phyloP scores from a whole-genome alignment of 176 grass and related monocot genomes.

The Bromus sterilis region DNA sequence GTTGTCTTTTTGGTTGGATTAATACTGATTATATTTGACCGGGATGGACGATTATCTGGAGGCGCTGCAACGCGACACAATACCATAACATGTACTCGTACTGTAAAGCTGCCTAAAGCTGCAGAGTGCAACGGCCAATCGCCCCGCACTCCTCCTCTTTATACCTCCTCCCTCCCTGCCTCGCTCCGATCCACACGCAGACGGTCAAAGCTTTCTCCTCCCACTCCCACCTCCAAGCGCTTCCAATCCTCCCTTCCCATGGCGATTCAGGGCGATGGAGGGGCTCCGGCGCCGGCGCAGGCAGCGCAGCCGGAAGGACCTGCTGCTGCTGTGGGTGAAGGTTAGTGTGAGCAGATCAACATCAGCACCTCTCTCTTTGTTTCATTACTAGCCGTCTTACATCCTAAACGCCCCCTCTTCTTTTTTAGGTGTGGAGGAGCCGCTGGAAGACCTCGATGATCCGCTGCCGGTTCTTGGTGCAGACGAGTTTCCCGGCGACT shows the following conservation, averaged over 20 bases:
- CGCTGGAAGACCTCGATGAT: not conserved
- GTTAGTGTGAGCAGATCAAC: not conserved
- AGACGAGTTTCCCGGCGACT: not conserved
- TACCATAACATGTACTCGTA: no score
- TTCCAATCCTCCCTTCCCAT: not conserved
- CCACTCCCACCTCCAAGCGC: not conserved
- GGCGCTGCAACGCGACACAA: no score
- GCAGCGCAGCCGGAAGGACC: not conserved
- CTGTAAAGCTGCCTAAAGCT: no score
- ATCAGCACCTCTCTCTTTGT: not conserved
- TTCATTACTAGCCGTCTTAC: not conserved
- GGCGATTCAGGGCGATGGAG: not conserved
- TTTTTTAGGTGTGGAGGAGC: not conserved
- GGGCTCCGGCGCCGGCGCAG: no score
- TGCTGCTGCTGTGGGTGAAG: not conserved
- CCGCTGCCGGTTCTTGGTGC: not conserved
- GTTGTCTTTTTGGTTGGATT: no score
- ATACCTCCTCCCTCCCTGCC: not conserved
- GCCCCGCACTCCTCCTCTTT: not conserved
- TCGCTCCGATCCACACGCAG: not conserved
- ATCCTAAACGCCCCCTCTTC: not conserved
- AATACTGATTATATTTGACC: no score
- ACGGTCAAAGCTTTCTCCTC: not conserved
- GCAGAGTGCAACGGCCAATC: not conserved
- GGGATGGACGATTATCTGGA: no score